Evolutionary conservation across 768 basidiomycete species (phyloP).

Genomic region (Sistotremastrum niveocremeum): DNA sequence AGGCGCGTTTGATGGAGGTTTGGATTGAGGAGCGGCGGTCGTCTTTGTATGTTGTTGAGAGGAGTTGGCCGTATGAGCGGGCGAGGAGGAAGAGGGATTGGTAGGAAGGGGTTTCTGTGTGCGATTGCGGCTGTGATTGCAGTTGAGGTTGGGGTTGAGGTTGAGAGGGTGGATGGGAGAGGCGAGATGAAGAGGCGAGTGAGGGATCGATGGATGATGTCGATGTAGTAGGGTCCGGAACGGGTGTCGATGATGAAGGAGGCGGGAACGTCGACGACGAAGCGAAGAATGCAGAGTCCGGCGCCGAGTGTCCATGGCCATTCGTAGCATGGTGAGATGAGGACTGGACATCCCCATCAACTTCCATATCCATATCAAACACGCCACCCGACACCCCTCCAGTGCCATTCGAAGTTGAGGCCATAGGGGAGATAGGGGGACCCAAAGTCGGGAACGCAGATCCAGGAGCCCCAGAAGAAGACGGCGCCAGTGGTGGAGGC

Average conservation of each 20-base stretch:
- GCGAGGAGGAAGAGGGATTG: slow-evolving; percentile 51
- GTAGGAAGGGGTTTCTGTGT: slow-evolving; percentile 24
- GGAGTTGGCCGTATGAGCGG: slow-evolving; percentile 57
- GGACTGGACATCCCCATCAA: no score
- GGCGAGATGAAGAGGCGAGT: slow-evolving; percentile 2
- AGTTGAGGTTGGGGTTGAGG: slow-evolving; percentile 11
- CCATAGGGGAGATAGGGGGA: no score
- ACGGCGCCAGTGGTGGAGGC: no score
- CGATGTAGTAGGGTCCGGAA: slow-evolving; percentile 3
- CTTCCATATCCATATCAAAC: no score
- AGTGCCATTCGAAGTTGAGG: no score
- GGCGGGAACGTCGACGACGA: no score
- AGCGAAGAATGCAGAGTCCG: no score
- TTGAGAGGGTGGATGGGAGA: slow-evolving; percentile 9
- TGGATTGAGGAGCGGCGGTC: slow-evolving; percentile 53
- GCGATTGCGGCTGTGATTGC: slow-evolving; percentile 6
- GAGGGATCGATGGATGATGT: slow-evolving; percentile 10
- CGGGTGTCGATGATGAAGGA: slow-evolving; percentile 14
- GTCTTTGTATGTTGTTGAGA: slow-evolving; percentile 54
- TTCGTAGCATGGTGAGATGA: not conserved
- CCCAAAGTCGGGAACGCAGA: no score
- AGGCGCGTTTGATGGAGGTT: slow-evolving; percentile 56
- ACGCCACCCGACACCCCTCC: no score
- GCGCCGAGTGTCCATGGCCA: not conserved
- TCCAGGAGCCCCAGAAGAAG: no score